These are phyloP conservation scores for Rosa rugosa DNA, from an alignment of 306 rosid species.

Conservation along the genomic window DNA sequence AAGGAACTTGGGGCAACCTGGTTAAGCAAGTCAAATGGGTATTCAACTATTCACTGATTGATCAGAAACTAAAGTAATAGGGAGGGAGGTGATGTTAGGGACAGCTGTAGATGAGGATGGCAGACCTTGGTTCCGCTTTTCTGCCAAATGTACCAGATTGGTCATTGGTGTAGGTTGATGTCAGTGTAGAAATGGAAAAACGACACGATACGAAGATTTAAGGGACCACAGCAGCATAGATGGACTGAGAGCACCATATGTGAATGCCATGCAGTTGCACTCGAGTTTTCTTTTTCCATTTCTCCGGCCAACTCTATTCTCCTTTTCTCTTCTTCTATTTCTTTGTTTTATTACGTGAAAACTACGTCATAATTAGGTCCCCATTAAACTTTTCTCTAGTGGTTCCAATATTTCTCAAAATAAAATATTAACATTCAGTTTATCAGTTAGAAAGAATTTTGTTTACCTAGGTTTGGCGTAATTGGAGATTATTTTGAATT, in stretches of 20 bases:
- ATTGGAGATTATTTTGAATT: no score
- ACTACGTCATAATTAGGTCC: not conserved
- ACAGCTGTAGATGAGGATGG: not conserved
- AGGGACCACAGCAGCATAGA: not conserved
- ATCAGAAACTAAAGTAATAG: not conserved
- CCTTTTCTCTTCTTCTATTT: not conserved
- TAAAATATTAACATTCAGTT: no score
- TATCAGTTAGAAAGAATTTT: no score
- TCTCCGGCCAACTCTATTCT: not conserved
- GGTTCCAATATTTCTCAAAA: no score
- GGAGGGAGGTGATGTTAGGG: not conserved
- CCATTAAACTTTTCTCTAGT: no score
- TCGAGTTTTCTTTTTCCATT: not conserved
- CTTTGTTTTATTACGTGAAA: not conserved
- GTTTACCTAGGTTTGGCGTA: no score
- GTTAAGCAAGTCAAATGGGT: not conserved
- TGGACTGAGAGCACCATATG: not conserved
- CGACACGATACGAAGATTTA: not conserved
- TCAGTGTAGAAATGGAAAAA: not conserved
- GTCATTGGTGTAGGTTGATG: not conserved
- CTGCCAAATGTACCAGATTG: not conserved
- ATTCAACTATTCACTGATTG: not conserved
- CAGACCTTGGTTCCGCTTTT: no score
- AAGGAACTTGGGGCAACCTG: not conserved
- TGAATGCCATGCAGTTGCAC: not conserved